Evolutionary conservation across 2,329 filamentous ascomycete species (phyloP).

Genomic region (Microdochium nivale): DNA sequence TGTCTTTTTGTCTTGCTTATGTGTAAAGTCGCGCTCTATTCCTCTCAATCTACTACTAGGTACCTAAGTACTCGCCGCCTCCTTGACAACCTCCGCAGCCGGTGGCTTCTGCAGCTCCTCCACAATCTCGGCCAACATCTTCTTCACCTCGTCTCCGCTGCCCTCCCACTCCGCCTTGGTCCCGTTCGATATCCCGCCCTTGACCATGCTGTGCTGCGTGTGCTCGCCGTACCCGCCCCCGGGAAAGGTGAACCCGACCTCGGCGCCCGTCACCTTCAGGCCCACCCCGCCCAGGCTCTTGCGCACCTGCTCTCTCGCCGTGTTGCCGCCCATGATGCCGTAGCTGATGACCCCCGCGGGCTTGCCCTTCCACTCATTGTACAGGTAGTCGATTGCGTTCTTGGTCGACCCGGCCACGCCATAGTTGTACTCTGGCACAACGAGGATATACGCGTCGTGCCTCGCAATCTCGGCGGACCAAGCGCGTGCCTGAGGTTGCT

Average conservation of each 20-base stretch:
- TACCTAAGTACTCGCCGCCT: not conserved
- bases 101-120: not conserved
- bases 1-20: too few species aligned
- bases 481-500: constrained; percentile 28
- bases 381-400: constrained; percentile 55
- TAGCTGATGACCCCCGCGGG: constrained; percentile 45
- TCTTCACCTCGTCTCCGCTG: not conserved
- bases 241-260: constrained; percentile 19
- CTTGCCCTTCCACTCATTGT: constrained; percentile 49
- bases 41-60: too few species aligned
- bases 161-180: not conserved
- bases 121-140: not conserved
- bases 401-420: constrained; percentile 45
- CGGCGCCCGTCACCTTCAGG: constrained; percentile 19
- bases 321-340: constrained; percentile 33
- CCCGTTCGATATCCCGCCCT: not conserved
- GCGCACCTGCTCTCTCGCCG: constrained; percentile 19
- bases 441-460: constrained; percentile 38
- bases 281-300: constrained; percentile 18
- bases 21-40: too few species aligned
- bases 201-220: not conserved
- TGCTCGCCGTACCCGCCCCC: constrained; percentile 1
- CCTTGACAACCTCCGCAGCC: not conserved
- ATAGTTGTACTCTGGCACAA: constrained; percentile 49
- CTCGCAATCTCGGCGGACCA: constrained; percentile 35